phyloP scores from a whole-genome alignment of 192 early-diverging fungal genomes.

The Podila minutissima region DNA sequence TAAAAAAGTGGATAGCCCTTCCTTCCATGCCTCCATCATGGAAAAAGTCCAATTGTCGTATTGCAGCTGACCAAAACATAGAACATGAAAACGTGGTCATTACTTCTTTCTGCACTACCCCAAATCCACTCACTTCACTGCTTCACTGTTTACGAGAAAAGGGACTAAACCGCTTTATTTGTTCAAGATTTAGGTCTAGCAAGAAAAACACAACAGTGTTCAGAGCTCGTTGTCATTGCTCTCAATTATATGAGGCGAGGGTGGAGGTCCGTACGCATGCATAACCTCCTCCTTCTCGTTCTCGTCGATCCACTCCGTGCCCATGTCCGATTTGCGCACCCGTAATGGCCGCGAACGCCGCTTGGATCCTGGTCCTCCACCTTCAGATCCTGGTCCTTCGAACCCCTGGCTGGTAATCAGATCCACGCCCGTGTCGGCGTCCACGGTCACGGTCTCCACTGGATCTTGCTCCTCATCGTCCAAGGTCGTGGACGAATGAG shows the following conservation, averaged over 20 bases:
- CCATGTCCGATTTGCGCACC: slow-evolving; percentile 47
- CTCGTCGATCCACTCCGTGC: slow-evolving; percentile 51
- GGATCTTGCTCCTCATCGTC: slow-evolving; percentile 8
- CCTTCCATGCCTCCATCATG: too few species aligned
- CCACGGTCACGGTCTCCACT: slow-evolving; percentile 7
- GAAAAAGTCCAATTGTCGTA: too few species aligned
- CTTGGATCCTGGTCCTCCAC: slow-evolving; percentile 7
- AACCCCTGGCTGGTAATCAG: slow-evolving; percentile 13
- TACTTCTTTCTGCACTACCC: too few species aligned
- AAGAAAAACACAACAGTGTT: background rate
- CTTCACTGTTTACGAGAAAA: too few species aligned
- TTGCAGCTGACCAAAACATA: too few species aligned
- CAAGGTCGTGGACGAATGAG: background rate
- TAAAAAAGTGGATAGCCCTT: too few species aligned
- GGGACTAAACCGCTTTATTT: too few species aligned
- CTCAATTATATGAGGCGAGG: slow-evolving; percentile 20
- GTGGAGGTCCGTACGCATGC: slow-evolving; percentile 43
- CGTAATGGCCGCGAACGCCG: slow-evolving; percentile 24
- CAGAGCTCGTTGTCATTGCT: slow-evolving; percentile 10
- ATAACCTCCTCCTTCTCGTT: slow-evolving; percentile 22
- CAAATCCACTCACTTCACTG: too few species aligned
- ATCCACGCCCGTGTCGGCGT: slow-evolving; percentile 39
- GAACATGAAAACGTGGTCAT: too few species aligned
- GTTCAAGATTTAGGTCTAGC: too few species aligned
- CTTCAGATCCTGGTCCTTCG: slow-evolving; percentile 9